Evolutionary conservation across 2,329 filamentous ascomycete genomes (phyloP), one percentile per base, ranked within the genome.

Genomic region (Alternaria sp.): DNA sequence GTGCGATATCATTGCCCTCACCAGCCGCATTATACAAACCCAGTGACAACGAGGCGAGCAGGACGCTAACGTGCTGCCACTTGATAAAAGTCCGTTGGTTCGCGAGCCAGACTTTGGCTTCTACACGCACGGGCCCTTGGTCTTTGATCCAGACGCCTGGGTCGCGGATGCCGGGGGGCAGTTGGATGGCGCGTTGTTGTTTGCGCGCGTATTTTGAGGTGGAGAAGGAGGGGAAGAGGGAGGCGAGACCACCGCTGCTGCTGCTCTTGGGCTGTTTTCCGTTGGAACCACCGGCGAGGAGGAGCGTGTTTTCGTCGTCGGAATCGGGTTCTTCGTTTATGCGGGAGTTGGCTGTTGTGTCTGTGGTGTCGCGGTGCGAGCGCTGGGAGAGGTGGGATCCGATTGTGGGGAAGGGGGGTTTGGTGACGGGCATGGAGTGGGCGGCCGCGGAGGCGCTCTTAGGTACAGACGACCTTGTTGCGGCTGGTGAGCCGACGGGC

Each of bases 51-150:
- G 90, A 90, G 41, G 94, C 94, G 23, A 99, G 89, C 14, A 99
- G 86, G 53, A 99, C 89, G 65, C 89, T 91, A 74, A 99, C 94
- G 79, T 98, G 94, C 84, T 98, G 93, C 96, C 96, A 99, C 81
- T 97, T 98, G 80, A 99, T 90, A 78, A 97, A 99, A 0, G 96
- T 99, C 65, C 96, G 91, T 82, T 99, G 95, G 81, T 99, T 99
- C 58, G 96, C 96, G 61, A 99, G 90, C 95, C 96, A 99, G 28
- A 99, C 95, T 82, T 99, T 99, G 65, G 93, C 94, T 83, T 99
- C 96, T 61, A 99, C 93, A 77, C 94, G 92, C 68, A 98, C 87
- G 37, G 94, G 92, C 4, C 96, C 95, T 33, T 91, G 88, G 81
- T 99, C 96, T 84, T 99, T 99, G 85, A 99, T 92, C 90, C 95